Percentiles rank a stretch among this genome's conserved stretches.
Evolutionary conservation across 225 moss, liverwort and hornwort species (phyloP).

Genomic region (Pleurozium schreberi): DNA sequence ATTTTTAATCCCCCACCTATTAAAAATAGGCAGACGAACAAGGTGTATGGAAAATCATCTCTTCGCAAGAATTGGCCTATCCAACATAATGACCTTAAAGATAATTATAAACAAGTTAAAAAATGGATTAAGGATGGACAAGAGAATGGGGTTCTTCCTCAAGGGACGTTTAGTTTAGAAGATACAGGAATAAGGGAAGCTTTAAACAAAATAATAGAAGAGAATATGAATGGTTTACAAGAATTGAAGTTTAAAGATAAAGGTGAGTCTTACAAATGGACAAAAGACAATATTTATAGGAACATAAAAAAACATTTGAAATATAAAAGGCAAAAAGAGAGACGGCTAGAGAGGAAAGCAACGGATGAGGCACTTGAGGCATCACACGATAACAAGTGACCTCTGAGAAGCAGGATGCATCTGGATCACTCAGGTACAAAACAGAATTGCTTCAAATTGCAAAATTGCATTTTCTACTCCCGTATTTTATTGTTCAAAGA

Average conservation of each 20-base stretch:
- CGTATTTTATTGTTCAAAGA: no score
- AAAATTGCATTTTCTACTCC: no score
- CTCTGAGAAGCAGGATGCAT: no score
- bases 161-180: background rate
- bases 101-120: background rate
- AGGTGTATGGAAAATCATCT: background rate
- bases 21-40: background rate
- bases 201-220: background rate
- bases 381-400: no score
- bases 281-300: background rate
- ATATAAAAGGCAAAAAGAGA: background rate
- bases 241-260: background rate
- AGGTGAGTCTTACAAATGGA: background rate
- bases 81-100: background rate
- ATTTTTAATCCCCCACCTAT: background rate
- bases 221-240: background rate
- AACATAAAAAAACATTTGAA: background rate
- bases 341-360: no score
- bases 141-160: background rate
- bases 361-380: no score
- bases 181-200: background rate
- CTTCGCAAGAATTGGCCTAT: background rate
- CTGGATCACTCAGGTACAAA: no score
- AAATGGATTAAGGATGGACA: background rate
- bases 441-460: no score